Conservation (phyloP, 257 asterid species). For the Echium plantagineum region DNA sequence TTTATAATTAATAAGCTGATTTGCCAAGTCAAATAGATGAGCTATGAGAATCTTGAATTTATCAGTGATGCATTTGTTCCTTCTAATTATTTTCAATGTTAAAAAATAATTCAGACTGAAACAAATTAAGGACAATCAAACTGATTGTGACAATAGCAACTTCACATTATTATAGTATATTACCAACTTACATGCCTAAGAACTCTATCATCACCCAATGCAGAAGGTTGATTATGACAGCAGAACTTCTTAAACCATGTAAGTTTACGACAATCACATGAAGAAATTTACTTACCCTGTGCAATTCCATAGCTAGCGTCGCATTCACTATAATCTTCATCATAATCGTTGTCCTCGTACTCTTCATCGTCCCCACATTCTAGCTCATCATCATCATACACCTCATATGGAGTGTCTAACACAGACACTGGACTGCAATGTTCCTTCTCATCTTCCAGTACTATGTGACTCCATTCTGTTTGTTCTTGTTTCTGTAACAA, state of each 20-base stretch:
- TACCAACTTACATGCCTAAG: neutral
- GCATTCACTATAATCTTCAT: conserved; percentile 24
- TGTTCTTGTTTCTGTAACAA: conserved; percentile 13
- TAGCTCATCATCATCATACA: conserved; percentile 31
- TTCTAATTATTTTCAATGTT: neutral
- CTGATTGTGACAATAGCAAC: neutral
- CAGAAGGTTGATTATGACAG: neutral
- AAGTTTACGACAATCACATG: neutral
- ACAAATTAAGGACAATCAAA: neutral
- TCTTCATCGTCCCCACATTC: conserved; percentile 20
- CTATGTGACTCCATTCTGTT: conserved; percentile 11
- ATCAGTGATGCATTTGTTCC: neutral
- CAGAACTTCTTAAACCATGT: neutral
- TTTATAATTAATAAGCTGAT: too few species aligned
- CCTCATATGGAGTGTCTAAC: conserved; percentile 51
- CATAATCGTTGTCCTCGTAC: conserved; percentile 12
- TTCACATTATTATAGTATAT: neutral
- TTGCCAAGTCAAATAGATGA: neutral
- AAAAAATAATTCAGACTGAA: neutral
- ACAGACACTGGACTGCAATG: conserved; percentile 83
- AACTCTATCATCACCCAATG: neutral
- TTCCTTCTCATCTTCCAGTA: conserved; percentile 42
- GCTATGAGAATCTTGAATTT: neutral
- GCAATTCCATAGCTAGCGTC: conserved; percentile 59
- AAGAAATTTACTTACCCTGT: conserved; percentile 47